phyloP scores from a whole-genome alignment of 1,139 yeast species.

The Lodderomyces elongisporus region DNA sequence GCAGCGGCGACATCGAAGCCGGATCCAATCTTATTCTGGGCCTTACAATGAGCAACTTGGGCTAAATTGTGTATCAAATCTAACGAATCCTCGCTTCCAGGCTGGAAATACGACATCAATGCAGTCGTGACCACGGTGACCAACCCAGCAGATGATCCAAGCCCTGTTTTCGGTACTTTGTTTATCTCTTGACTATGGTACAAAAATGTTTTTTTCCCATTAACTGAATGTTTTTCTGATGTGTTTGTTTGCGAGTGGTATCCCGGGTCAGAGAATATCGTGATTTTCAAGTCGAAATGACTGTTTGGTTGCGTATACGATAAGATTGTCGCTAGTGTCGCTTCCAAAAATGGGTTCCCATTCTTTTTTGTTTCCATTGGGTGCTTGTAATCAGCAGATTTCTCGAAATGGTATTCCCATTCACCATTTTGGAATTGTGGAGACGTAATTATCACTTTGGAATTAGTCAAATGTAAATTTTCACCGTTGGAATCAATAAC shows the following conservation, averaged over 20 bases:
- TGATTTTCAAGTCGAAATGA: constrained; percentile 40
- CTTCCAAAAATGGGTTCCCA: constrained; percentile 71
- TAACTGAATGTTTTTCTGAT: constrained; percentile 21
- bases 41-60: constrained; percentile 86
- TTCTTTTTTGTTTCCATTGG: constrained; percentile 16
- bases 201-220: constrained; percentile 43
- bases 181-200: constrained; percentile 58
- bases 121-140: constrained; percentile 79
- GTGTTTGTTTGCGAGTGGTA: constrained; percentile 74
- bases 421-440: constrained; percentile 74
- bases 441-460: constrained; percentile 48
- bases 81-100: constrained; percentile 16
- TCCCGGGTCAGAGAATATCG: constrained; percentile 79
- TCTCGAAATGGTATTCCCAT: constrained; percentile 53
- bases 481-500: constrained; percentile 29
- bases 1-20: constrained; percentile 98
- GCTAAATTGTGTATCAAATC: constrained; percentile 70
- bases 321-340: constrained; percentile 53
- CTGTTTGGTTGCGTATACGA: constrained; percentile 41
- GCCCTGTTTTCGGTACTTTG: constrained; percentile 85
- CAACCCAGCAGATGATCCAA: constrained; percentile 94
- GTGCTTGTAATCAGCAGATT: constrained; percentile 2
- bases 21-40: constrained; percentile 92
- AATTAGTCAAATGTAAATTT: constrained; percentile 11
- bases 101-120: constrained; percentile 44